Evolutionary conservation across 768 basidiomycete species (phyloP).

Genomic region (Suillus weaverae): DNA sequence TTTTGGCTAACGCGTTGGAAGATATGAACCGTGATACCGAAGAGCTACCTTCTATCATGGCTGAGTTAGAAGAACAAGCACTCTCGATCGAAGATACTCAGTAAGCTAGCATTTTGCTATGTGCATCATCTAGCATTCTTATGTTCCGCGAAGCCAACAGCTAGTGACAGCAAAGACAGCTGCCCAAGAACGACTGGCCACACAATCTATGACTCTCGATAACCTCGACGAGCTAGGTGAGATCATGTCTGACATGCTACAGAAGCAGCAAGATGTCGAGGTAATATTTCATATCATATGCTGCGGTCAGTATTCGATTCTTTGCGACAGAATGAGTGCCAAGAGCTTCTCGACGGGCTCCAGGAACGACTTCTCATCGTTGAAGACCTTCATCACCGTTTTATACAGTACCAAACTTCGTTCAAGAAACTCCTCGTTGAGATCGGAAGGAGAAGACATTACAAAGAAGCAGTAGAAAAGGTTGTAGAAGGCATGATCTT

Average conservation of each 20-base stretch:
- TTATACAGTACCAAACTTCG: conserved; percentile 66
- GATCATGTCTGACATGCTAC: conserved; percentile 78
- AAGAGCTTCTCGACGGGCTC: conserved; percentile 53
- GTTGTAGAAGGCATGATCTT: conserved; percentile 65
- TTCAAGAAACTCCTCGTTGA: conserved; percentile 76
- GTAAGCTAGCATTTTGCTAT: conserved; percentile 36
- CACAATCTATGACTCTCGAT: conserved; percentile 50
- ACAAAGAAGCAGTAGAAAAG: conserved; percentile 63
- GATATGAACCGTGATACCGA: conserved; percentile 83
- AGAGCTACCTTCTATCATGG: conserved; percentile 72
- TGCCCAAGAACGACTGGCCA: conserved; percentile 48
- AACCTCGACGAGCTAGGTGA: conserved; percentile 77
- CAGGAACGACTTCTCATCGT: conserved; percentile 63
- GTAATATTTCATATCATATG: conserved; percentile 34
- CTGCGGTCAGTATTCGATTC: background rate
- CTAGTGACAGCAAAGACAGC: conserved; percentile 45
- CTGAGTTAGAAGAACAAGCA: conserved; percentile 64
- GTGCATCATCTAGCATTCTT: conserved; percentile 10
- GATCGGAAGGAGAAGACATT: conserved; percentile 65
- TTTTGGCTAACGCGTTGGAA: conserved; percentile 25
- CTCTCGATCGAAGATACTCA: conserved; percentile 52
- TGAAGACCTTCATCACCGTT: conserved; percentile 64
- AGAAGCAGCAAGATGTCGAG: conserved; percentile 67
- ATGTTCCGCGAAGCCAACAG: conserved; percentile 42
- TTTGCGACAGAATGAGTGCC: conserved; percentile 45